Percentiles rank a stretch among this genome's conserved stretches.
phyloP scores from a whole-genome alignment of 257 asterid species.

The Nicotiana attenuata region DNA sequence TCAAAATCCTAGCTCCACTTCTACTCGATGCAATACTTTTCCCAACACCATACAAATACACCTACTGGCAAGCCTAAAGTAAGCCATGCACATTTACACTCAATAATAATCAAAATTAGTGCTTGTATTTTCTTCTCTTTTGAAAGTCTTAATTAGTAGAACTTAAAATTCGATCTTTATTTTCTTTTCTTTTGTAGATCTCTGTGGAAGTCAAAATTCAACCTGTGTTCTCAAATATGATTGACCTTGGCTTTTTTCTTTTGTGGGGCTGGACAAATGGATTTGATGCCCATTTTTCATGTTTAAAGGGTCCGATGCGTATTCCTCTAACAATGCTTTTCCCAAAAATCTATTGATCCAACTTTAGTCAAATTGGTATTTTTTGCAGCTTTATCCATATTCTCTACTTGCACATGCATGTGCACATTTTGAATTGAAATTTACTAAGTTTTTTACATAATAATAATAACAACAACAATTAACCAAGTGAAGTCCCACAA shows the following conservation, averaged over 20 bases:
- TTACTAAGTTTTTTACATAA: no score
- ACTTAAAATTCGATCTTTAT: no score
- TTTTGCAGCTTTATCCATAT: background rate
- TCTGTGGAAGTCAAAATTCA: background rate
- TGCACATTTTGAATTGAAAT: background rate
- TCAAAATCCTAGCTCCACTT: no score
- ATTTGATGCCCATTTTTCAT: constrained; percentile 1
- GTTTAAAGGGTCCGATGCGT: background rate
- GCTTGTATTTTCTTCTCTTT: background rate
- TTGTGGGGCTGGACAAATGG: background rate
- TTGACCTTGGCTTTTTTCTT: background rate
- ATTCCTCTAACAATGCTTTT: background rate
- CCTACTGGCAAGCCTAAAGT: background rate
- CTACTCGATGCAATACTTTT: background rate
- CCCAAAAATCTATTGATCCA: background rate
- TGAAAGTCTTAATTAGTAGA: no score
- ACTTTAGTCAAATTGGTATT: background rate
- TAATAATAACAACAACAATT: no score
- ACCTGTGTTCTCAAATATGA: background rate
- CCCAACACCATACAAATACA: background rate
- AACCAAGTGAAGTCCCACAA: no score
- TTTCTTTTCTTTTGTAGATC: background rate
- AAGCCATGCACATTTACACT: background rate
- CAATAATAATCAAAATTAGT: background rate
- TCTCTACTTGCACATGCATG: background rate